A percentile compares a stretch with the other conserved stretches of the same genome.
Evolutionary conservation across 208 protist genomes (phyloP).

Genomic region (Kentomonas sorsogonicus): DNA sequence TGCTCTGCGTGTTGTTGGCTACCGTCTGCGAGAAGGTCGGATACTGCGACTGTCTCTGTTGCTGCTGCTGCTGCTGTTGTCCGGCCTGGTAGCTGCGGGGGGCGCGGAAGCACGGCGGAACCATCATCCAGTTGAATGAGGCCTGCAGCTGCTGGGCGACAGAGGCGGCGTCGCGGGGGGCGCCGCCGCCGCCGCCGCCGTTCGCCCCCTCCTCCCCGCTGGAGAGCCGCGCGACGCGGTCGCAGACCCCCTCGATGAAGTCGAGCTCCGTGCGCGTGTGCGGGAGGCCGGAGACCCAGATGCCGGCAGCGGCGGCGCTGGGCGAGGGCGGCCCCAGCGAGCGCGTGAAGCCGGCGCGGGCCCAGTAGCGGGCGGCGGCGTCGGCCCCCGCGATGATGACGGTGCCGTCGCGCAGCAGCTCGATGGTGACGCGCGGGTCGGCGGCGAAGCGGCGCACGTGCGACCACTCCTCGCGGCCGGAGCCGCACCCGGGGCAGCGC

Average conservation of each 20-base stretch:
- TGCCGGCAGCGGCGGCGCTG: conserved; percentile 10
- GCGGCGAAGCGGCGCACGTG: conserved; percentile 63
- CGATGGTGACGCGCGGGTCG: conserved; percentile 45
- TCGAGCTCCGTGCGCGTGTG: conserved; percentile 76
- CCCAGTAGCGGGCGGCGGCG: conserved; percentile 54
- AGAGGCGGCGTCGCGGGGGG: no score
- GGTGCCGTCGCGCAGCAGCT: conserved; percentile 75
- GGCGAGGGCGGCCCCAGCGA: not conserved
- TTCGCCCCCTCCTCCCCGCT: conserved; percentile 25
- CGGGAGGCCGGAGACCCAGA: conserved; percentile 59
- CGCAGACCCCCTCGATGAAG: conserved; percentile 84
- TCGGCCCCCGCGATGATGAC: conserved; percentile 68
- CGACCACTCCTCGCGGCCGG: conserved; percentile 27
- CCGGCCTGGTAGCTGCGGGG: conserved; percentile 37
- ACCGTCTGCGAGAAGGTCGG: no score
- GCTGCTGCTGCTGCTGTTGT: conserved; percentile 2
- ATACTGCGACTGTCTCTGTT: no score
- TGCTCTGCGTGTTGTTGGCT: no score
- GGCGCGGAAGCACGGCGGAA: conserved; percentile 72
- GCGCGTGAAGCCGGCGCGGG: conserved; percentile 63
- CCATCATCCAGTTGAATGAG: conserved; percentile 47
- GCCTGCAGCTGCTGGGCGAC: no score
- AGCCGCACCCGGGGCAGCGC: conserved; percentile 42
- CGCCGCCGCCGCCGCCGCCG: no score
- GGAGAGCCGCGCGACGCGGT: conserved; percentile 53